Base-by-base conservation (phyloP, 805 yeast species). In the Kodamaea lidongshanica region DNA sequence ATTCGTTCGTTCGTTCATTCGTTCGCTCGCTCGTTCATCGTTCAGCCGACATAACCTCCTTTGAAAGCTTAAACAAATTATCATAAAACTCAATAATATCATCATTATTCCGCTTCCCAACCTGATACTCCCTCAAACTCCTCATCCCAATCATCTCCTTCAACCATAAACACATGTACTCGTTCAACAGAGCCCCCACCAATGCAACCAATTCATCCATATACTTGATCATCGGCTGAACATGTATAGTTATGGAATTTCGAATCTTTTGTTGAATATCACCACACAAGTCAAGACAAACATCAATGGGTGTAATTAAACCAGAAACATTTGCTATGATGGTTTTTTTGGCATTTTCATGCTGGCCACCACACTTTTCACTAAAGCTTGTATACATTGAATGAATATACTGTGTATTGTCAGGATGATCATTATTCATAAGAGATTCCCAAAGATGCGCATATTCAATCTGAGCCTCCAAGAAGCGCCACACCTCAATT, bases 311-410 rank as follows among this genome's bases (percentile, higher is more conserved):
- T 12, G 11, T 14, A n/a, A 32, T 17, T 9, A 32, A 20, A 21
- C 17, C 22, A n/a, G 22, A n/a, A 24, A 32, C 23, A 3, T 21
- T 25, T 9, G 8, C n/a, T 17, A 32, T 23, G n/a, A 28, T 16
- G 10, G 26, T 26, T 3, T 16, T 22, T n/a, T 19, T 12, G 3
- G 26, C 7, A 10, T 12, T 19, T 13, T 14, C 12, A 21, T 30
- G 15, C 24, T 33, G 40, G 8, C 4, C 10, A 18, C 21, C 21
- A 16, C 20, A 26, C 20, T 37, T 37, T 3, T 24, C 30, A 12
- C 33, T 20, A 31, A 27, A 37, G 17, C 37, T 15, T 12, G 35
- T 24, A 23, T 37, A 37, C 34, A 37, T 37, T 10, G 37, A 30
- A 19, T 4, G 16, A 12, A 37, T 30, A 13, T 21, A 33, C n/a